Base-by-base conservation (phyloP, 2,329 filamentous ascomycete species). In the Monosporascus sp. region DNA sequence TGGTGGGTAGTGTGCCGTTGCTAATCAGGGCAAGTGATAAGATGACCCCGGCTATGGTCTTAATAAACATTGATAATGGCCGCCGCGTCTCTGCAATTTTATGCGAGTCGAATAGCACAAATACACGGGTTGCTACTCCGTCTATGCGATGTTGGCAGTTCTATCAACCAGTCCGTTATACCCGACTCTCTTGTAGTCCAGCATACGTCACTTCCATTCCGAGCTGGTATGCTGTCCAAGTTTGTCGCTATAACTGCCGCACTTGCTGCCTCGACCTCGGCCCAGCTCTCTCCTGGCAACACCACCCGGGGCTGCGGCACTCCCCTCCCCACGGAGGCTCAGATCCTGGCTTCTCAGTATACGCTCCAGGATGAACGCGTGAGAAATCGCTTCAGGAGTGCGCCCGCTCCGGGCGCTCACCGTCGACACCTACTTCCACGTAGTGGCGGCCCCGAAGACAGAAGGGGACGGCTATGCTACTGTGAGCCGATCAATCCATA, bases 351-450 rank as follows among this genome's bases (percentile, higher is more conserved):
- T 31, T 54, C 63, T 1, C 47, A 57, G 35, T 54, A 57, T 18
- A 58, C 68, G 59, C 60, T 66, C n/a, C 53, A 58, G 35, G 53
- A 57, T 50, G 66, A 68, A 57, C 56, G 58, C 14, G 56, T 58
- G 44, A 51, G 54, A 37, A 37, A 58, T 58, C 1, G 52, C 54
- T 22, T 58, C 58, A 40, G 64, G 63, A 11, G 58, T 17, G 40
- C 58, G 60, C 11, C 49, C 55, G 18, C 53, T 57, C 28, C 41
- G 49, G n/a, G 60, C 64, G 6, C 62, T 69, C 59, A 65, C 66
- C 58, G 61, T 75, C 40, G 70, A 74, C 54, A 68, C 70, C 48
- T 72, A 73, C 58, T 68, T 72, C 59, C 70, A 73, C 59, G 65
- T 72, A 18, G 64, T 73, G 48, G 65, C 71, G 14, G 53, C 62